Base-by-base conservation (phyloP, 1,284 basidiomycete genomes). In the Dichomitus squalens region DNA sequence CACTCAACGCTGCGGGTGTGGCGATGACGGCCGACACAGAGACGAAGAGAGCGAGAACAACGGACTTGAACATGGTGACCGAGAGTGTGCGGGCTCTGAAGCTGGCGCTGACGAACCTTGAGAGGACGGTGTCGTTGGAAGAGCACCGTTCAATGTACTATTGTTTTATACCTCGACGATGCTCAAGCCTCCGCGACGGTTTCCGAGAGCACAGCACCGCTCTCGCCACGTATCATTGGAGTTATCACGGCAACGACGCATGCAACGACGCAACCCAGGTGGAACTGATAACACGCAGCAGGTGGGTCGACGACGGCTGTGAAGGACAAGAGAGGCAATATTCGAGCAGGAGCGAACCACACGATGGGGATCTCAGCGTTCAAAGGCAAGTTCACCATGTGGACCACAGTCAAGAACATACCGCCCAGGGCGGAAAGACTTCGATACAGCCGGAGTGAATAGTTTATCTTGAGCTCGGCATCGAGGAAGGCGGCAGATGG, bases 1-100 rank as follows among this genome's bases (percentile, higher is more conserved):
- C 23, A 21, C 25, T 49, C 27, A 49, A 27, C 25, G 31, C 4
- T 14, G 29, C 29, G 29, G 53, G 47, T n/a, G 46, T 21, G 46
- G 43, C 55, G 23, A 59, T 8, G 31, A 54, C 60, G 49, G 49
- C 52, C 35, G 59, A 34, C 11, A 49, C 53, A 29, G 57, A 36
- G 40, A 62, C 18, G 29, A 62, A 49, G 25, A 62, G 52, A 47
- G 52, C 55, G 39, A 59, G 34, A 40, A 33, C 49, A 43, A 51
- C 38, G 46, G 55, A 43, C 47, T 55, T 57, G 60, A 62, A 57
- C 60, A 62, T 62, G 49, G 34, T 49, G 53, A 21, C 41, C 53
- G 21, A 31, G 79, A 75, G 25, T 29, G 38, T 33, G 29, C 52
- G 48, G 51, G 51, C 27, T 52, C 40, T 52, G 51, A 52, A 25